Base-by-base conservation (phyloP, 805 yeast species). In the Barnettozyma salicaria region DNA sequence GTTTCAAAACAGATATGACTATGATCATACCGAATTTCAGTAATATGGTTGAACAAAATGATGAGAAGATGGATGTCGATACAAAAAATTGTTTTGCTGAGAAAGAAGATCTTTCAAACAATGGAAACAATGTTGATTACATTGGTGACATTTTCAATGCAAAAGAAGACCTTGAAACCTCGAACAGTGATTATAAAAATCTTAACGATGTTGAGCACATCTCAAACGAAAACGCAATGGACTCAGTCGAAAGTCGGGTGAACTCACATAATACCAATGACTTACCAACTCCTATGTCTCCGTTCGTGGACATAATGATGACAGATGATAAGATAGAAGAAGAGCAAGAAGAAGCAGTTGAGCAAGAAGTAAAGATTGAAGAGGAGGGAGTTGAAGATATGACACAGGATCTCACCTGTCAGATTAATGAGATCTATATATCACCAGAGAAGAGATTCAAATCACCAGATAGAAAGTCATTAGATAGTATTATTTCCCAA, bases 1-100 rank as follows among this genome's bases (percentile, higher is more conserved):
- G 47, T 2, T 37, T 45, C 28, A 39, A 20, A 2, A 50, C 60
- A 6, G 68, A 63, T 39, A 59, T 64, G 62, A 63, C 69, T 0
- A 63, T 58, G 63, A 51, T 64, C 2, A 44, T 61, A 36, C 66
- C 69, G 2, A 53, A 44, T 7, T 46, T 26, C 24, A 30, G 19
- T 11, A 10, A 5, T 12, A 28, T 26, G 9, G 16, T 18, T 8
- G 22, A n/a, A n/a, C 12, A 13, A 18, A 30, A 18, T 20, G 34
- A 37, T 19, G 31, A 34, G 19, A 34, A 21, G 6, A 42, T 41
- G 48, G 45, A 39, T 19, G 32, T 36, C 25, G 44, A 44, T 25
- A 28, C n/a, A n/a, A n/a, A n/a, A n/a, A n/a, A n/a, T n/a, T n/a
- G n/a, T n/a, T n/a, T 40, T 19, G 31, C 33, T 2, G 46, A 29